Conservation (phyloP, 306 rosid genomes). For the Sicyos baderoa region DNA sequence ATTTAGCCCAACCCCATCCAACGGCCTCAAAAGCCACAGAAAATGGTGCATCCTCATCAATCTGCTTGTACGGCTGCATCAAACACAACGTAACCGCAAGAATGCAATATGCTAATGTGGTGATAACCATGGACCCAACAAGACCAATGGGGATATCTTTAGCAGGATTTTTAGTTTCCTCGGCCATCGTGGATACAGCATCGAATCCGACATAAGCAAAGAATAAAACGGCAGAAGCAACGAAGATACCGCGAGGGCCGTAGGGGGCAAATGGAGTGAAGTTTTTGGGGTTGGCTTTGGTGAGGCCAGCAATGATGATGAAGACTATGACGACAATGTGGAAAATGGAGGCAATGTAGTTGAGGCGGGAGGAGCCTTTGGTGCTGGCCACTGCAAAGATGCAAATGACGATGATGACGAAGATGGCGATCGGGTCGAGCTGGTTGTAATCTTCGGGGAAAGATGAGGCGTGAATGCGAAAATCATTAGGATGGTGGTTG, state of each 20-base stretch:
- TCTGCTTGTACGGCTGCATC: conserved; percentile 30
- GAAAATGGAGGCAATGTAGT: conserved; percentile 59
- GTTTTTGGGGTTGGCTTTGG: conserved; percentile 48
- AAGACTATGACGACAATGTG: conserved; percentile 48
- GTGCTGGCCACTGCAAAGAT: conserved; percentile 57
- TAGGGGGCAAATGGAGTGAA: conserved; percentile 29
- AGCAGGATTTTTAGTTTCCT: conserved; percentile 72
- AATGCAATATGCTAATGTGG: conserved; percentile 37
- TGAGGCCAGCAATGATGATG: conserved; percentile 65
- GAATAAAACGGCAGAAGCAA: conserved; percentile 66
- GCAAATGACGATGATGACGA: conserved; percentile 33
- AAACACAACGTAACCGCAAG: conserved; percentile 64
- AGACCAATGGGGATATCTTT: conserved; percentile 80
- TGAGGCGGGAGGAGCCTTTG: conserved; percentile 72
- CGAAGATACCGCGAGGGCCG: conserved; percentile 45
- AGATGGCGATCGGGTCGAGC: conserved; percentile 69
- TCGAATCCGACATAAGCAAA: conserved; percentile 83
- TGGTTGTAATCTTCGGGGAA: conserved; percentile 25
- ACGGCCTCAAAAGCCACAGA: conserved; percentile 57
- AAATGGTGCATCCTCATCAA: conserved; percentile 46
- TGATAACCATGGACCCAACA: conserved; percentile 63
- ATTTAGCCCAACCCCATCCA: conserved; percentile 80
- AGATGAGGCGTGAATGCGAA: conserved; percentile 36
- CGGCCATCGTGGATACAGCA: conserved; percentile 76
- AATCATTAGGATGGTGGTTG: conserved; percentile 37